Conservation (phyloP, 2,329 filamentous ascomycete species). For the Trichoderma harzianum region DNA sequence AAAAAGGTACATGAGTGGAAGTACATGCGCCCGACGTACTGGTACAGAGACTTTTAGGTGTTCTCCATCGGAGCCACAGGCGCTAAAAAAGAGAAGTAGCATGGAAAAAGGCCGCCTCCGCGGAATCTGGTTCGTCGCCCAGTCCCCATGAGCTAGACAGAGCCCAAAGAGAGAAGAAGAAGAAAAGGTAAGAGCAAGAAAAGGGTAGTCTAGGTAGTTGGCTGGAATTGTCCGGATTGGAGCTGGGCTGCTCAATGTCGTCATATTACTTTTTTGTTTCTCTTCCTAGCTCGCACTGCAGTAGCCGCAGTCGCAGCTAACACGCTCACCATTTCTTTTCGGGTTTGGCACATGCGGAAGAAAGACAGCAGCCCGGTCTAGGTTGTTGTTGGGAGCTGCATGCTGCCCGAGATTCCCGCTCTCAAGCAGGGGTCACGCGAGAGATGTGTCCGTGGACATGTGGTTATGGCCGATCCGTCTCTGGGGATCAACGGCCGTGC, state of each 20-base stretch:
- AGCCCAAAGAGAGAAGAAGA: not conserved
- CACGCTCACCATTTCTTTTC: not conserved
- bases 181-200: not conserved
- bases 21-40: not conserved
- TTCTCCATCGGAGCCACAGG: not conserved
- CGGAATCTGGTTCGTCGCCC: not conserved
- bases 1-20: not conserved
- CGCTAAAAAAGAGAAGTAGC: not conserved
- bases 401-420: slow-evolving; percentile 11
- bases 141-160: not conserved
- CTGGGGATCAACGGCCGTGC: not conserved
- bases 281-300: not conserved
- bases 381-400: slow-evolving; percentile 2
- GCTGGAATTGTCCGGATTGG: not conserved
- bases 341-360: not conserved
- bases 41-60: not conserved
- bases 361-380: not conserved
- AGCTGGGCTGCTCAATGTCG: slow-evolving; percentile 7
- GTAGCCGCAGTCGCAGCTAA: not conserved
- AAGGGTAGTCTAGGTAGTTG: not conserved
- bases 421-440: not conserved
- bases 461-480: not conserved
- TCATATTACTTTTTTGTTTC: not conserved
- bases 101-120: not conserved
- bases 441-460: slow-evolving; percentile 4